Conservation (phyloP, 306 rosid species). For the Vigna mungo region DNA sequence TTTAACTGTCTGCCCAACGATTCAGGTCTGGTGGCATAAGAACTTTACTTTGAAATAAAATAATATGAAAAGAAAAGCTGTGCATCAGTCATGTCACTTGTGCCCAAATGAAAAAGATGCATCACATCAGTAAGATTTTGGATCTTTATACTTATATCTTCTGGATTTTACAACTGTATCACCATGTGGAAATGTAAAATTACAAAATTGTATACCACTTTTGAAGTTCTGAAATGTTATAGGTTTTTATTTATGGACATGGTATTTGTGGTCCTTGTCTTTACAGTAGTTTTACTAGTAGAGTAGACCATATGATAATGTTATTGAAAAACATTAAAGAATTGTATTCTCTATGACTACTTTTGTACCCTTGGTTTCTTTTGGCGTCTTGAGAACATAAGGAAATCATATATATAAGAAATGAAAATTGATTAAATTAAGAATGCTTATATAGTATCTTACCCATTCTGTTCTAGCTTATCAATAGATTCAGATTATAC, state of each 20-base stretch:
- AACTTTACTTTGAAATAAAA: too few species aligned
- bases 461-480: not conserved
- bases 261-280: not conserved
- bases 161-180: not conserved
- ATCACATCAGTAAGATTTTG: not conserved
- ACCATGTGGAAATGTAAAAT: too few species aligned
- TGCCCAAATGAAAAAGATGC: not conserved
- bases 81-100: not conserved
- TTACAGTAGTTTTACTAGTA: not conserved
- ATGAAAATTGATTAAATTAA: not conserved
- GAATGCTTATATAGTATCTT: not conserved
- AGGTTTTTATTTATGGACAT: too few species aligned
- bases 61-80: not conserved
- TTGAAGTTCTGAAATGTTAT: too few species aligned
- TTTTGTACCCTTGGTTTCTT: not conserved
- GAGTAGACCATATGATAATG: not conserved
- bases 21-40: not conserved
- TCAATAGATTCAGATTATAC: not conserved
- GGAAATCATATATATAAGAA: not conserved
- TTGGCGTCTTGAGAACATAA: not conserved
- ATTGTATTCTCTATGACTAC: not conserved
- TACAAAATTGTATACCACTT: too few species aligned
- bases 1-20: not conserved
- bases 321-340: not conserved
- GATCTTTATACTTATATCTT: not conserved